A percentile compares a stretch with the other conserved stretches of the same genome.
phyloP scores from a whole-genome alignment of 2,329 filamentous ascomycete genomes.

The Harringtonia lauricola region DNA sequence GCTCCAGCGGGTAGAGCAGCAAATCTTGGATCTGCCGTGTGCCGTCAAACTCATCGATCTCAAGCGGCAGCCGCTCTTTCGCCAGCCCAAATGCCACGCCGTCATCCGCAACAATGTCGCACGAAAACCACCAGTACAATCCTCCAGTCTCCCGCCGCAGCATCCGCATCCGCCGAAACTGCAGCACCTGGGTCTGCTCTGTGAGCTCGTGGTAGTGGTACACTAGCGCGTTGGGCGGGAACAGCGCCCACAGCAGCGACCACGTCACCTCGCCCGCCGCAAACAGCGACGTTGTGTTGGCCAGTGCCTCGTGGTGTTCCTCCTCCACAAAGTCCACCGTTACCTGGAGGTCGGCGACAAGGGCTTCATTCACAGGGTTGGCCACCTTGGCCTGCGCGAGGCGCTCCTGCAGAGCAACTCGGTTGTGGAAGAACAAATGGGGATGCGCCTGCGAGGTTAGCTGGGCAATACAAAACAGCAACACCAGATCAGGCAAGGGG shows the following conservation, averaged over 20 bases:
- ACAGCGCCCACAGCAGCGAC: conserved; percentile 41
- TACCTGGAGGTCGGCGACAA: conserved; percentile 16
- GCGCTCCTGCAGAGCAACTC: too few relatives aligned
- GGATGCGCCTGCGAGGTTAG: too few relatives aligned
- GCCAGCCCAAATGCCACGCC: conserved; percentile 34
- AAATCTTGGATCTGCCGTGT: conserved; percentile 32
- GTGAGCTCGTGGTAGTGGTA: conserved; percentile 22
- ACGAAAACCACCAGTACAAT: conserved; percentile 20
- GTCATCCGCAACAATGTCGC: conserved; percentile 34
- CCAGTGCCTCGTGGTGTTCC: not conserved
- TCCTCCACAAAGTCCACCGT: conserved; percentile 14
- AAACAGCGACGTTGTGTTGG: not conserved
- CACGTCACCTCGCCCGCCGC: conserved; percentile 23
- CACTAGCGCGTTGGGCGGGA: conserved; percentile 33
- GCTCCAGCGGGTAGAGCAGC: conserved; percentile 30
- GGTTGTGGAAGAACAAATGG: too few relatives aligned
- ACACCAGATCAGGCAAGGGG: too few relatives aligned
- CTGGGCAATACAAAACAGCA: too few relatives aligned
- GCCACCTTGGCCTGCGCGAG: not conserved
- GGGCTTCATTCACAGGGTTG: conserved; percentile 13
- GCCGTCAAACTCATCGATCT: conserved; percentile 30
- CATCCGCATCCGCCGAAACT: not conserved
- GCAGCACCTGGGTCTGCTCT: conserved; percentile 19
- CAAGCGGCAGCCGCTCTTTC: conserved; percentile 16
- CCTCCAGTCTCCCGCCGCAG: not conserved